Evolutionary conservation across 2,329 filamentous ascomycete species (phyloP), one percentile per base, ranked within the genome.

Genomic region (Diaporthe vexans): DNA sequence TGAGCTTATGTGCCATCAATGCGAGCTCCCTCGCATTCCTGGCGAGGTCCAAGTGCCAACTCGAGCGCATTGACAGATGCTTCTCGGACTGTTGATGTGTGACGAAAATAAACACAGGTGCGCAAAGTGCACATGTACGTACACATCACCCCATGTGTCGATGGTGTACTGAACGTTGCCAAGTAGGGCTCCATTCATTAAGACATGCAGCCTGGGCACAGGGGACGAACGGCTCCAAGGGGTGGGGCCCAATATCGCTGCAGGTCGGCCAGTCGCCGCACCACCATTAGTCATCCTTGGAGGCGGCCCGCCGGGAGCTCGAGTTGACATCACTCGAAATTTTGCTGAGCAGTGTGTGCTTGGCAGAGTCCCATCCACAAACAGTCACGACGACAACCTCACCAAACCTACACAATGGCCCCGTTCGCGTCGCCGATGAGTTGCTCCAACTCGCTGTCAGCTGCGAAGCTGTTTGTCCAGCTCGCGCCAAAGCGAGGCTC

Each of bases 391-490:
- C 54, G 43, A 68, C 46, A 33, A 52, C 33, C 24, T 33, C n/a
- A 33, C 11, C 56, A 37, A 17, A 71, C 57, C 56, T 46, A 10
- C n/a, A 26, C 35, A 33, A 65, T 57, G 61, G 40, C 37, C 3
- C 61, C 70, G 19, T 51, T 72, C 57, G 57, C 70, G 13, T 29
- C 70, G 46, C 70, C 70, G 2, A 61, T 76, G 52, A 58, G 35
- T 17, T 78, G 77, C 51, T 37, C 75, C 19, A 65, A 65, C 75
- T 56, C 76, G 13, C 69, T 78, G 0, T 81, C 81, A 13, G 77
- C 78, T 9, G 82, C 81, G 21, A 79, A 74, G 69, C 73, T 80
- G 51, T 83, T 83, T 52, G 74, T 83, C 11, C 82, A 82, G 73
- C 77, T 83, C 33, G 57, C 80, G 74, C 73, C 74, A 2, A 56